Evolutionary conservation across 2,329 filamentous ascomycete genomes (phyloP).

Genomic region (Talaromyces islandicus): DNA sequence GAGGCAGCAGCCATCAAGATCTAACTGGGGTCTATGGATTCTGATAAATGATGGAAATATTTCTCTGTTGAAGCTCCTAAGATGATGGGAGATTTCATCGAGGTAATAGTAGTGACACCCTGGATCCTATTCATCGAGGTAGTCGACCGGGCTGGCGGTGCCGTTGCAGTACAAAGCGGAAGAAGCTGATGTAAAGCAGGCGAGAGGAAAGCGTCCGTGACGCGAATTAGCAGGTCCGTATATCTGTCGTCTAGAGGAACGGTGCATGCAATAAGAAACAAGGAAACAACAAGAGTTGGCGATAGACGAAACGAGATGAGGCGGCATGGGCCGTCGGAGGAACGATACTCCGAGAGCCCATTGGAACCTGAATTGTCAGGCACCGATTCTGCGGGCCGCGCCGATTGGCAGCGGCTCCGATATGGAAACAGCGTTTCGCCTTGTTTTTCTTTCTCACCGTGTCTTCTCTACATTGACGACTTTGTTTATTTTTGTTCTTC

Average conservation of each 20-base stretch:
- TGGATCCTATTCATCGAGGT: constrained; percentile 12
- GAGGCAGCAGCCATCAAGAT: constrained; percentile 10
- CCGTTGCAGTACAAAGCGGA: background rate
- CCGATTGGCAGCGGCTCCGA: constrained; percentile 3
- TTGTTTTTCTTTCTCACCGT: no score
- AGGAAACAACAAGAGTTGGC: background rate
- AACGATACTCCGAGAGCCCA: background rate
- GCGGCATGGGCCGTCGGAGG: background rate
- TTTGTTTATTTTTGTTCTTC: background rate
- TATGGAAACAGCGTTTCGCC: background rate
- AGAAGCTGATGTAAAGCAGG: background rate
- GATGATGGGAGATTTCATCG: constrained; percentile 12
- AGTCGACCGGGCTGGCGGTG: constrained; percentile 1
- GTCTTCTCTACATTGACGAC: background rate
- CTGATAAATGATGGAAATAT: constrained; percentile 5
- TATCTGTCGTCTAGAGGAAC: background rate
- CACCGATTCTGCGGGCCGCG: background rate
- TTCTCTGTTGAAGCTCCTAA: constrained; percentile 10
- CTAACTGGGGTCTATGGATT: constrained; percentile 1
- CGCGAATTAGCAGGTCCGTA: background rate
- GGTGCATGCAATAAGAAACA: background rate
- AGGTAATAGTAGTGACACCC: background rate
- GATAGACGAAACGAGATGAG: background rate
- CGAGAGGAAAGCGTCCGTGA: background rate
- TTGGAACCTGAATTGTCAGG: background rate